phyloP scores from a whole-genome alignment of 805 yeast genomes.

The Teunomyces panamensis region DNA sequence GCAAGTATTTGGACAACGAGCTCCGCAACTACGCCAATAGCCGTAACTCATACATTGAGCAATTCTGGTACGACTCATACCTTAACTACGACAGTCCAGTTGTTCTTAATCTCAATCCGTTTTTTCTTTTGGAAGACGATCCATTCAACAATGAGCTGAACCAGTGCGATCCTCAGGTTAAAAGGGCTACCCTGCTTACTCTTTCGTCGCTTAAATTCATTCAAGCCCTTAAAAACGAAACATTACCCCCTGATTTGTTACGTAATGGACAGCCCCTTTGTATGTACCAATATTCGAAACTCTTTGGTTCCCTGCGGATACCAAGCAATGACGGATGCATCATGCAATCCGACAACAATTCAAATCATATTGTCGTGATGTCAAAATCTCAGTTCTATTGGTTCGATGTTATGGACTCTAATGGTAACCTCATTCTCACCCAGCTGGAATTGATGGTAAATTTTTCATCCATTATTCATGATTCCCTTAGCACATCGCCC shows the following conservation, averaged over 20 bases:
- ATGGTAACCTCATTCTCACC: slow-evolving; percentile 66
- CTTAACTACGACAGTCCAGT: slow-evolving; percentile 85
- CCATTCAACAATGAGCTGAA: slow-evolving; percentile 64
- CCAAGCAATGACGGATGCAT: slow-evolving; percentile 80
- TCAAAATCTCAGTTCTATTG: slow-evolving; percentile 89
- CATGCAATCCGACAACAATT: slow-evolving; percentile 73
- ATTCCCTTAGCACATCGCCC: slow-evolving; percentile 53
- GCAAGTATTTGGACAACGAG: slow-evolving; percentile 62
- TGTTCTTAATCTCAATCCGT: slow-evolving; percentile 88
- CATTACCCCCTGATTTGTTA: slow-evolving; percentile 66
- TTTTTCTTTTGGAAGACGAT: slow-evolving; percentile 86
- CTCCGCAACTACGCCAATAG: slow-evolving; percentile 59
- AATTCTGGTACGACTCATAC: slow-evolving; percentile 92
- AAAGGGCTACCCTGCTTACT: slow-evolving; percentile 77
- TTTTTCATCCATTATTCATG: slow-evolving; percentile 71
- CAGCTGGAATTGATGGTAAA: slow-evolving; percentile 75
- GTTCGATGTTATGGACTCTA: slow-evolving; percentile 84
- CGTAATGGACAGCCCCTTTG: slow-evolving; percentile 65
- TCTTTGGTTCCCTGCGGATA: slow-evolving; percentile 85
- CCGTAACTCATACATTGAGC: slow-evolving; percentile 81
- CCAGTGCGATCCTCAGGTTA: slow-evolving; percentile 51
- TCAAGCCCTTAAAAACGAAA: slow-evolving; percentile 72
- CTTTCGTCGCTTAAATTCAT: slow-evolving; percentile 76
- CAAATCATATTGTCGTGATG: slow-evolving; percentile 79
- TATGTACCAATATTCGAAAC: slow-evolving; percentile 87